These are phyloP conservation scores for Cytospora schulzeri DNA, from an alignment of 2,329 filamentous ascomycete species.

Conservation along the genomic window DNA sequence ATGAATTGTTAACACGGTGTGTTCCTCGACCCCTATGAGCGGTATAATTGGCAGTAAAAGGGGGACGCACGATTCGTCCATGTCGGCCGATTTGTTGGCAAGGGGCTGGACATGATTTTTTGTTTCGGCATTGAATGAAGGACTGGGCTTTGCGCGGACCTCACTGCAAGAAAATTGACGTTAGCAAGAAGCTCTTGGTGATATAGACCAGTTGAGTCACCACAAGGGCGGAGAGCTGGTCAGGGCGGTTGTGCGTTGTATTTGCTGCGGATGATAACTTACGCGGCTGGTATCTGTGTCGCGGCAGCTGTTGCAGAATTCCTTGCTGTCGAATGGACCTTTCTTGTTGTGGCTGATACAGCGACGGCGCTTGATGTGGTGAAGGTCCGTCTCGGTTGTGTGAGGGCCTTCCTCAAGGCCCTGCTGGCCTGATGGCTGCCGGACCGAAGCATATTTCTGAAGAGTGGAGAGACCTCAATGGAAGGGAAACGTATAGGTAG, in stretches of 20 bases:
- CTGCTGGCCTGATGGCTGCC: conserved; percentile 47
- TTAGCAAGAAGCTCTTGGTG: conserved; percentile 30
- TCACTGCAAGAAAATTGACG: conserved; percentile 44
- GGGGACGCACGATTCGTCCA: conserved; percentile 76
- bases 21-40: conserved; percentile 18
- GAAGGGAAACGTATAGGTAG: conserved; percentile 15
- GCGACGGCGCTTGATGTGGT: conserved; percentile 43
- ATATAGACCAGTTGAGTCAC: conserved; percentile 31
- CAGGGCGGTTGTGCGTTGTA: conserved; percentile 13
- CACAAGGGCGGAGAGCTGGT: conserved; percentile 7
- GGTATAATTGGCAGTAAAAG: conserved; percentile 22
- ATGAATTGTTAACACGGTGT: conserved; percentile 23
- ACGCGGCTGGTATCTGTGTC: conserved; percentile 54
- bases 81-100: conserved; percentile 62
- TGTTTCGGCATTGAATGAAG: conserved; percentile 57
- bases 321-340: conserved; percentile 45
- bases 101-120: conserved; percentile 70
- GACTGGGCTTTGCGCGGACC: conserved; percentile 62
- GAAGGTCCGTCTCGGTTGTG: conserved; percentile 41
- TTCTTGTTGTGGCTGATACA: conserved; percentile 42
- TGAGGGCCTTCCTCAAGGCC: conserved; percentile 45
- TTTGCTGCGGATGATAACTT: conserved; percentile 41
- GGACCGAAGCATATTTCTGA: conserved; percentile 49
- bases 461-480: conserved; percentile 18
- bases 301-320: conserved; percentile 55